Conservation (phyloP, 768 basidiomycete genomes). For the Suillus weaverae region DNA sequence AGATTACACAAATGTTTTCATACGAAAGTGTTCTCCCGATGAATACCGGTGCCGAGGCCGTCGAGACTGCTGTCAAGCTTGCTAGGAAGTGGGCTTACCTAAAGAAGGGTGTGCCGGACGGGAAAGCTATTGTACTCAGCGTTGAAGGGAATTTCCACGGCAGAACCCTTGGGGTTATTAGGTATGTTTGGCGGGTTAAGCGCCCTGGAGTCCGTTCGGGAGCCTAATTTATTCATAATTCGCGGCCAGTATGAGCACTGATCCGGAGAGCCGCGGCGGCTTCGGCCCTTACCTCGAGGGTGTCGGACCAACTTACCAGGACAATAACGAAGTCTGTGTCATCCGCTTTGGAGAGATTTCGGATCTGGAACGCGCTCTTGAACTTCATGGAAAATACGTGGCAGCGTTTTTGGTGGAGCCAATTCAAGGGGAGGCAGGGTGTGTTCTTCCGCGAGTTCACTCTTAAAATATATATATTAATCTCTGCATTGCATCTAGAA, state of each 20-base stretch:
- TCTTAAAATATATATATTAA: neutral
- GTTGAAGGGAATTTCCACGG: constrained; percentile 96
- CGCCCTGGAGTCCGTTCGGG: neutral
- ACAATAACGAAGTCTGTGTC: constrained; percentile 43
- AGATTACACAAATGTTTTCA: constrained; percentile 79
- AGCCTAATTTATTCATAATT: constrained; percentile 15
- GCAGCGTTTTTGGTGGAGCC: constrained; percentile 97
- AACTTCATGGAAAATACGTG: constrained; percentile 75
- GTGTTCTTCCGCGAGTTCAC: constrained; percentile 29
- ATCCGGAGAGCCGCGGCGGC: constrained; percentile 81
- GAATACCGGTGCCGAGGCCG: constrained; percentile 99
- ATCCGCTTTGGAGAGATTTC: constrained; percentile 85
- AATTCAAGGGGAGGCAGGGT: constrained; percentile 99
- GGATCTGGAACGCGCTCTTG: constrained; percentile 81
- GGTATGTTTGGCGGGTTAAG: constrained; percentile 39
- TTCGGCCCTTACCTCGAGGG: constrained; percentile 90
- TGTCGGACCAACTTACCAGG: constrained; percentile 77
- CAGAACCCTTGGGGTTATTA: constrained; percentile 85
- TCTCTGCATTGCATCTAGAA: constrained; percentile 44
- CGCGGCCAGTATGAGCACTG: constrained; percentile 80
- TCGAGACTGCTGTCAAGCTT: constrained; percentile 95
- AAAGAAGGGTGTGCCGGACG: constrained; percentile 78
- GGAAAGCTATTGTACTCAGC: constrained; percentile 82
- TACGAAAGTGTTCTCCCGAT: constrained; percentile 97
- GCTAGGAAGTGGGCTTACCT: constrained; percentile 96